Conservation (phyloP, 129 eudicot genomes). For the Lactuca sativa region DNA sequence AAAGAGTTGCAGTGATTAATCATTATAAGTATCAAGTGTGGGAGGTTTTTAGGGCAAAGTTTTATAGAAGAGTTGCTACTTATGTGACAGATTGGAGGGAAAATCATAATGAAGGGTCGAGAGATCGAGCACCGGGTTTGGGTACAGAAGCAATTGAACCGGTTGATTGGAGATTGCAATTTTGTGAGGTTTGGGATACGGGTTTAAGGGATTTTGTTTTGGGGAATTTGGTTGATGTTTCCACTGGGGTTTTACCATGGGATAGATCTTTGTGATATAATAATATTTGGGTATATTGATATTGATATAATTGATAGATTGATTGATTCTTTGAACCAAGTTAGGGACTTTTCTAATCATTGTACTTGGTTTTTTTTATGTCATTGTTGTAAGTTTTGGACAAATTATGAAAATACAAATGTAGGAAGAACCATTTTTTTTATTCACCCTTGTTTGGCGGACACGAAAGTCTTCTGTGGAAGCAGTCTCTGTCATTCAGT, state of each 20-base stretch:
- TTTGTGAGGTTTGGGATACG: conserved; percentile 98
- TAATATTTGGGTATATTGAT: conserved; percentile 15
- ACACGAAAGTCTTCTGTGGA: too few species aligned
- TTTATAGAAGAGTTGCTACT: conserved; percentile 87
- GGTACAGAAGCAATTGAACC: conserved; percentile 98
- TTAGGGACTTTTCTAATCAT: not conserved
- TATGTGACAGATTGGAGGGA: conserved; percentile 98
- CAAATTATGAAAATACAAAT: not conserved
- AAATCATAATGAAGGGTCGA: conserved; percentile 84
- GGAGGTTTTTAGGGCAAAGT: conserved; percentile 89
- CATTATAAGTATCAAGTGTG: conserved; percentile 97
- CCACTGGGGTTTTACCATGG: conserved; percentile 85
- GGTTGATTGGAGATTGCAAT: conserved; percentile 71
- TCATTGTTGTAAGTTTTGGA: conserved; percentile 21
- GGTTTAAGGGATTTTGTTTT: conserved; percentile 80
- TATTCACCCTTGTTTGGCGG: not conserved
- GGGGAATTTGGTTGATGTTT: conserved; percentile 70
- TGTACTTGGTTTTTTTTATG: conserved; percentile 8
- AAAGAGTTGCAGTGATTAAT: conserved; percentile 57
- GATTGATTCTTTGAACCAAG: conserved; percentile 35
- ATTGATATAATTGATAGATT: conserved; percentile 20
- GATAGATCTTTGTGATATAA: conserved; percentile 36
- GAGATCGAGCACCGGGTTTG: conserved; percentile 94
- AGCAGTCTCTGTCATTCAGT: too few species aligned
- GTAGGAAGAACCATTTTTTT: too few species aligned